Conservation (phyloP, 202 grass and related monocot genomes). For the Digitaria exilis region DNA sequence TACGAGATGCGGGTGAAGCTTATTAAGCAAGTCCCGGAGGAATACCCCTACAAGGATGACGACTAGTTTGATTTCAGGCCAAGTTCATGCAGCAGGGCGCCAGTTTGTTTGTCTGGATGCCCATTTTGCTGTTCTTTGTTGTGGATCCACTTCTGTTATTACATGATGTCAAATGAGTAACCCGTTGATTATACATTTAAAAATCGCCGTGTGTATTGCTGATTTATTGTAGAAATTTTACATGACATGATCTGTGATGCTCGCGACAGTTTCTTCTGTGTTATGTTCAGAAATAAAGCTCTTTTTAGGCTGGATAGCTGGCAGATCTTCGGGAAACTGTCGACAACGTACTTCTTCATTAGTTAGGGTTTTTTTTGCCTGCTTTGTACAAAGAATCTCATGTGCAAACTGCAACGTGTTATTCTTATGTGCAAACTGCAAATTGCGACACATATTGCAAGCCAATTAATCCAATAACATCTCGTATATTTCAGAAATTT, state of each 20-base stretch:
- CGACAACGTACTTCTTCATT: neutral
- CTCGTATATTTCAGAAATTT: no score
- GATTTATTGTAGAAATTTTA: constrained; percentile 27
- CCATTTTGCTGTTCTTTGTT: neutral
- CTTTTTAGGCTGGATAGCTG: neutral
- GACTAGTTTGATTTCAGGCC: constrained; percentile 46
- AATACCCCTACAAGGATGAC: constrained; percentile 99
- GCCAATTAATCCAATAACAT: no score
- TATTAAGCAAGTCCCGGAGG: constrained; percentile 91
- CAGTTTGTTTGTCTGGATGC: neutral
- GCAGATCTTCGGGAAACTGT: neutral
- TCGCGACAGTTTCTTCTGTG: neutral
- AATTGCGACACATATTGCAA: no score
- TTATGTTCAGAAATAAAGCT: neutral
- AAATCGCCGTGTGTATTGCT: constrained; percentile 22
- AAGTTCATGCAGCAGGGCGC: neutral
- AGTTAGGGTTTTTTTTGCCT: neutral
- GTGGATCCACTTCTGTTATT: neutral
- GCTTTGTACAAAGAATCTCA: no score
- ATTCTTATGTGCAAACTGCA: no score
- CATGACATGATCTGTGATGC: neutral
- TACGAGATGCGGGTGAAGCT: constrained; percentile 96
- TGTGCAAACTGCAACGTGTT: neutral
- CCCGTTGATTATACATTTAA: constrained; percentile 13
- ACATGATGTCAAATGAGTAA: constrained; percentile 35